Base-by-base conservation (phyloP, 2,329 filamentous ascomycete species). In the Fonsecaea pedrosoi region DNA sequence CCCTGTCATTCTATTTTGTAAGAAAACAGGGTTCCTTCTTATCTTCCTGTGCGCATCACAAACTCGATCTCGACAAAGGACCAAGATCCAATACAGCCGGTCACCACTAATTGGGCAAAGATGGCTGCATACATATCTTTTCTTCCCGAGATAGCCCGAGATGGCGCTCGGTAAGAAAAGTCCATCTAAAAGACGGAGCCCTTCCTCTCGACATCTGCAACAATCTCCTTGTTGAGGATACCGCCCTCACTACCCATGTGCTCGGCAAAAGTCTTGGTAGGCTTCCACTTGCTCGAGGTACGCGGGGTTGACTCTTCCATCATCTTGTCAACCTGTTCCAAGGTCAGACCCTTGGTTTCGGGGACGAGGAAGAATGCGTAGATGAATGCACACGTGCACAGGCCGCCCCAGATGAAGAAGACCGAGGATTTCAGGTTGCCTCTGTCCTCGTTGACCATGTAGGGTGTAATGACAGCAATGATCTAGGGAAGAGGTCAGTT, bases 261-360 rank as follows among this genome's bases (percentile, higher is more conserved):
- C 57, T 78, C 77, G 60, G 89, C 89, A 72, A 90, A 94, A 72
- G 90, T 93, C 73, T 82, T 82, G 74, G 85, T 85, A 53, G 91
- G 90, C 79, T 84, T 86, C 91, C 92, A 95, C 81, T 88, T 89
- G 80, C 87, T 82, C 2, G 90, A 94, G 18, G 86, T 92, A 71
- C 90, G 88, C 42, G 92, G 90, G 30, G 87, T 92, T 45, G 87
- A 88, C 87, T 96, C 91, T 83, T 94, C 91, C 85, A 95, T 88
- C 92, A 96, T 95, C 84, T 88, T 89, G 82, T 92, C 90, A 75
- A 92, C 89, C 82, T 92, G 90, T 82, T 92, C 90, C 53, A 92
- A 87, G 61, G 89, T 89, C 56, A 92, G 84, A 62, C 90, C 90
- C 86, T 91, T 90, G 78, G 88, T 91, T 82, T 91, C 89, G 67